A percentile compares a stretch with the other conserved stretches of the same genome.
These are phyloP conservation scores for Nowakowskiella sp. DNA, from an alignment of 192 early-diverging fungal species.

Conservation along the genomic window DNA sequence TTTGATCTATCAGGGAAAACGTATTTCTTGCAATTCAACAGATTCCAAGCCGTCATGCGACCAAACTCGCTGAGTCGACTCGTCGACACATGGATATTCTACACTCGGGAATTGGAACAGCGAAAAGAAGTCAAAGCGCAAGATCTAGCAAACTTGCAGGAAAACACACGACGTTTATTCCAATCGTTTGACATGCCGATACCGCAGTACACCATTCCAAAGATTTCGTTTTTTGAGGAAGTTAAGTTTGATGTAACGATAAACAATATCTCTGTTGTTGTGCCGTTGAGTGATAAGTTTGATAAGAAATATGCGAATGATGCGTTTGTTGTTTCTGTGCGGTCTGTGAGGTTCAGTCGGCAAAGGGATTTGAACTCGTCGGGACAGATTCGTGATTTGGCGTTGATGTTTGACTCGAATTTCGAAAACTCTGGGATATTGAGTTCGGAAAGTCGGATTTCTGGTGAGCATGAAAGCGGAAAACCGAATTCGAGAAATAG, in stretches of 20 bases:
- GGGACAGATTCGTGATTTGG: slow-evolving; percentile 47
- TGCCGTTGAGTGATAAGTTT: slow-evolving; percentile 44
- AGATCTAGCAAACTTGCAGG: slow-evolving; percentile 50
- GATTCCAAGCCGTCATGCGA: slow-evolving; percentile 65
- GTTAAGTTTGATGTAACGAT: slow-evolving; percentile 44
- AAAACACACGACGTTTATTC: slow-evolving; percentile 58
- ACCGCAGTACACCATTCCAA: slow-evolving; percentile 37
- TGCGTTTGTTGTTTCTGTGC: slow-evolving; percentile 57
- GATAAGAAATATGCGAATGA: slow-evolving; percentile 17
- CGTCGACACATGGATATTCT: slow-evolving; percentile 57
- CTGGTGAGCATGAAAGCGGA: no score
- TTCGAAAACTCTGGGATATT: no score
- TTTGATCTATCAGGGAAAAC: no score
- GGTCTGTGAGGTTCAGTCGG: slow-evolving; percentile 50
- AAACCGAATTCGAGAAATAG: slow-evolving; percentile 11
- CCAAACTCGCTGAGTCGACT: slow-evolving; percentile 58
- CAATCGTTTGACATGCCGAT: slow-evolving; percentile 53
- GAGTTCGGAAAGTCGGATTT: no score
- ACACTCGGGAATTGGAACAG: slow-evolving; percentile 54
- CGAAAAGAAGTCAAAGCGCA: slow-evolving; percentile 44
- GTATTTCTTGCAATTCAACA: slow-evolving; percentile 45
- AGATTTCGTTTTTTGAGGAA: slow-evolving; percentile 47
- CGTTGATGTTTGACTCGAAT: slow-evolving; percentile 58
- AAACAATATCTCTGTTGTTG: slow-evolving; percentile 47
- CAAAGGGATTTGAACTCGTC: slow-evolving; percentile 47